These are phyloP conservation scores for Pestalotiopsis sp. DNA, from an alignment of 2,329 filamentous ascomycete genomes.

Conservation along the genomic window DNA sequence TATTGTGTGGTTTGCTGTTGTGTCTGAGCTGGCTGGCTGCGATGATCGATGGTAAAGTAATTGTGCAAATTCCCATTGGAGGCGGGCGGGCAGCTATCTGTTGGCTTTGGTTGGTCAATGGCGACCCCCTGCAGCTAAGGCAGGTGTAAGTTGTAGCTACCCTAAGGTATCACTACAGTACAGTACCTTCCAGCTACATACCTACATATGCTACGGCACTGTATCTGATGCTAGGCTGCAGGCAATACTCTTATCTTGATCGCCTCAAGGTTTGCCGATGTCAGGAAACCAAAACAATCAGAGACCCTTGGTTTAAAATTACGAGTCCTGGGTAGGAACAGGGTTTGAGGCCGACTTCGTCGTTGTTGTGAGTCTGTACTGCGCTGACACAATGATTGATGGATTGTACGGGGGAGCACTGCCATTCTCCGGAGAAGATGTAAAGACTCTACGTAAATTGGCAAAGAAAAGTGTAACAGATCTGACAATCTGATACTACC, in stretches of 20 bases:
- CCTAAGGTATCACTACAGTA: too few species aligned
- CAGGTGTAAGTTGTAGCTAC: background rate
- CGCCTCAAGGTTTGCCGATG: slow-evolving; percentile 4
- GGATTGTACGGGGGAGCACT: background rate
- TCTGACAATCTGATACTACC: background rate
- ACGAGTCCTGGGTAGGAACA: background rate
- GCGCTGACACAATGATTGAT: background rate
- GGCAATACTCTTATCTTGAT: slow-evolving; percentile 2
- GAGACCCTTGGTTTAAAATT: background rate
- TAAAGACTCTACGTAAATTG: background rate
- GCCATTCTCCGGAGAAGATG: background rate
- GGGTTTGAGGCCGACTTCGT: background rate
- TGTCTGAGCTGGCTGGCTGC: background rate
- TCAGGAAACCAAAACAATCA: background rate
- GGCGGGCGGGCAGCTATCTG: background rate
- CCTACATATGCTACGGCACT: background rate
- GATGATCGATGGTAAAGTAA: background rate
- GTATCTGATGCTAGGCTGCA: slow-evolving; percentile 2
- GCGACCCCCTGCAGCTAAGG: background rate
- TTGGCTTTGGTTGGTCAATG: background rate
- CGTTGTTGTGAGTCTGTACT: background rate
- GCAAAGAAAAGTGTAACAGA: background rate
- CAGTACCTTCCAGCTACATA: background rate
- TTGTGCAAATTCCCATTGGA: slow-evolving; percentile 5
- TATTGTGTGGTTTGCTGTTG: background rate